Base-by-base conservation (phyloP, 2,329 filamentous ascomycete species). In the Amauroascus verrucosus region DNA sequence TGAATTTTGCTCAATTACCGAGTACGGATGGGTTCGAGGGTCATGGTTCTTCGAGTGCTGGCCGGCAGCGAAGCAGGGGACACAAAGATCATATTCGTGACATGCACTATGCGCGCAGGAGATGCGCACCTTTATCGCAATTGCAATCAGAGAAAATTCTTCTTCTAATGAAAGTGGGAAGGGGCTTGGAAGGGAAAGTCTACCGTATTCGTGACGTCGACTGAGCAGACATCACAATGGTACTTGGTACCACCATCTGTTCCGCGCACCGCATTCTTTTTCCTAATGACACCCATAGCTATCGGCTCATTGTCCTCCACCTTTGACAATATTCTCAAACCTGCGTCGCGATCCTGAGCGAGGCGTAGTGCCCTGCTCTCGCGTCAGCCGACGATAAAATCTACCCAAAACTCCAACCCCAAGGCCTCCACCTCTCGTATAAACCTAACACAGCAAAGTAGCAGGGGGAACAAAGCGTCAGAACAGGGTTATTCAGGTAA, bases 1-100 rank as follows among this genome's bases (percentile, higher is more conserved):
- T 0, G 91, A 96, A 66, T 98, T 95, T 64, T 97, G 93, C 69
- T 98, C 93, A 60, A 98, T 96, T 32, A 98, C 93, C 58, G 88
- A 85, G 68, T 84, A 98, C 13, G 88, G 77, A 70, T 98, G 93
- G 11, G 86, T 86, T 4, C 83, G 79, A 6, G 93, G 91, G 60
- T 94, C 84, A 69, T 98, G 93, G 53, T 86, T 83, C 62, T 88
- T 86, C 58, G 87, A 88, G 44, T 80, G 77, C 63, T 88, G 81
- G 58, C 88, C 91, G 59, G 85, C 83, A 32, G 88, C 79, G 70
- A 98, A 98, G 71, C 93, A 98, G 51, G 88, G 85, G 35, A 98
- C 93, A 67, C 93, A 98, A 50, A 98, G 83, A 67, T 98, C 93
- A 68, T 96, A 98, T 64, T 98, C 93, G 65, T 85, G 85, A 69